Evolutionary conservation across 768 basidiomycete genomes (phyloP), one percentile per base, ranked within the genome.

Genomic region (Mycena olivaceomarginata): DNA sequence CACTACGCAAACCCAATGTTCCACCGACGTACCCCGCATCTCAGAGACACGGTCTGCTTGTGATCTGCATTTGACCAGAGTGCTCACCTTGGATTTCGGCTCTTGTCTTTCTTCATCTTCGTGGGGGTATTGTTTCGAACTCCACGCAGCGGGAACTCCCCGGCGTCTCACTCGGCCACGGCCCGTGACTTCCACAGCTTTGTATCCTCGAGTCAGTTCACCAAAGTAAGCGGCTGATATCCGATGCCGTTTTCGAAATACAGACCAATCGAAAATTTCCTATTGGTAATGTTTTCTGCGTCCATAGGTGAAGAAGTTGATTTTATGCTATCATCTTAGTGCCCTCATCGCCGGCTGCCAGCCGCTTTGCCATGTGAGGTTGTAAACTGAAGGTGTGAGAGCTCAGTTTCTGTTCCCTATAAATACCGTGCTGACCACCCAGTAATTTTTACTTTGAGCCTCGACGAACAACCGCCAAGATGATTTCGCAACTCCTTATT

Each of bases 401-500:
- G 15, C 15, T 16, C 18, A 11, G 16, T 18, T 18, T 48, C 1
- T 63, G 5, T 18, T 63, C 22, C 4, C 40, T 63, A 63, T 63
- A 63, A 63, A 63, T 5, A 25, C 41, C 40, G 13, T 2, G 37
- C 15, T 16, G 18, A 9, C 6, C 39, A 40, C 41, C 39, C 22
- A 63, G 39, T 41, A 7, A 40, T n/a, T n/a, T n/a, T 39, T 22
- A 59, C 5, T 11, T 7, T 59, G 15, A n/a, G 57, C 31, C 31
- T 31, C 31, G 31, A 31, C 31, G 31, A 31, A 63, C 40, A 8
- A 41, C 39, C 20, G 45, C 60, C 64, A 65, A 9, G 22, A 68
- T 68, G 67, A 56, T 56, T 56, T 57, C 74, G 18, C 43, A 77
- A 39, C 41, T 73, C 25, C 70, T 76, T 18, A 7, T 76, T 25